Evolutionary conservation across 2,329 filamentous ascomycete genomes (phyloP).

Genomic region (Cladosporium sp.): DNA sequence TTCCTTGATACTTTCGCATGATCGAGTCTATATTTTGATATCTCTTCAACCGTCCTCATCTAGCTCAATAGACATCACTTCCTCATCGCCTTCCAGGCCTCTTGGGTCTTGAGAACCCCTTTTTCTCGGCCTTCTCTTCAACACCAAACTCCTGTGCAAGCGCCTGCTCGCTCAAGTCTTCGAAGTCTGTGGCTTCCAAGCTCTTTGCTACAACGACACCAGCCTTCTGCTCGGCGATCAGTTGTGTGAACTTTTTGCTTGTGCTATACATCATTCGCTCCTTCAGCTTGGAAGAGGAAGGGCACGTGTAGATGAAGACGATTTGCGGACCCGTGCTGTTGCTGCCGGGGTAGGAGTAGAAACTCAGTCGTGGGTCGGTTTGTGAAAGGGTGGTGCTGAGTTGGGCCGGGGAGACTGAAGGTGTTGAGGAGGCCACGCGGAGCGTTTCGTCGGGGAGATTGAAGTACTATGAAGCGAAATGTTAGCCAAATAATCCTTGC

Average conservation of each 20-base stretch:
- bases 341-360: slow-evolving; percentile 63
- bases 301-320: slow-evolving; percentile 81
- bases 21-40: background rate
- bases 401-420: slow-evolving; percentile 53
- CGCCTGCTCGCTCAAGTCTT: slow-evolving; percentile 64
- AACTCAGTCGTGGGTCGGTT: slow-evolving; percentile 71
- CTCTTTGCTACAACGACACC: slow-evolving; percentile 66
- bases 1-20: background rate
- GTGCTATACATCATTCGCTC: slow-evolving; percentile 80
- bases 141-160: slow-evolving; percentile 65
- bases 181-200: slow-evolving; percentile 60
- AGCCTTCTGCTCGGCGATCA: slow-evolving; percentile 64
- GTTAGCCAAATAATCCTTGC: too few species aligned
- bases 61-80: too few species aligned
- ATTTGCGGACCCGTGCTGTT: slow-evolving; percentile 50
- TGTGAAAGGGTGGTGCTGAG: slow-evolving; percentile 54
- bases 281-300: slow-evolving; percentile 68
- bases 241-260: slow-evolving; percentile 48
- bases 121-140: slow-evolving; percentile 40
- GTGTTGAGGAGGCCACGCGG: slow-evolving; percentile 56
- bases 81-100: slow-evolving; percentile 61
- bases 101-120: slow-evolving; percentile 72
- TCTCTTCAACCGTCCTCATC: too few species aligned
- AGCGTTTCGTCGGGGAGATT: slow-evolving; percentile 66
- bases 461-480: slow-evolving; percentile 56